Base-by-base conservation (phyloP, 2,329 filamentous ascomycete species). In the Capronia coronata region DNA sequence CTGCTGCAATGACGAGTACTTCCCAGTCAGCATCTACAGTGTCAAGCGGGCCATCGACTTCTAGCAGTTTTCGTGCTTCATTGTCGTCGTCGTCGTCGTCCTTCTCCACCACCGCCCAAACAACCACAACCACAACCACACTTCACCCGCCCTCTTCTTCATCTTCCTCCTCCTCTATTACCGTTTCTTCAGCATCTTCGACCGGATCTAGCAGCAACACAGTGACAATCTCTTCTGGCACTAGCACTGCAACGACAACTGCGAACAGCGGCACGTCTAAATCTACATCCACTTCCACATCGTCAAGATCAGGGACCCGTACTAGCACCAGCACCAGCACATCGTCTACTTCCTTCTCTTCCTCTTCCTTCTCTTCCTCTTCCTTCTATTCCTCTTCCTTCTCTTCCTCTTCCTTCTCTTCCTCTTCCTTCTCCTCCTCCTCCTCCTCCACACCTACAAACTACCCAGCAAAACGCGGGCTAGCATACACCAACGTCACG, bases 401-500 rank as follows among this genome's bases (percentile, higher is more conserved):
- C 35, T 16, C 27, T 22, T 32, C 25, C 42, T 29, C 48, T 3
- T 30, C 19, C 22, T 21, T 34, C 19, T 21, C 34, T 13, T 32
- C 32, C 43, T 9, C 22, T 21, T 10, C 29, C 19, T 10, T 18
- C 10, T 21, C 35, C 22, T 18, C 13, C 10, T 42, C 41, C 14
- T 41, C 14, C 14, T 43, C 47, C 7, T 41, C 34, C n/a, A 18
- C 34, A 7, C 34, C 34, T 18, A 18, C 37, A 6, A 18, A 44
- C n/a, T 48, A 52, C 44, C 49, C 53, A 32, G 19, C 50, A 27
- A 66, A 67, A 46, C 62, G 63, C 32, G 64, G 64, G n/a, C 59
- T 66, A 25, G 60, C 63, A 48, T 74, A 72, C 65, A 71, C 69
- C 52, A 62, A 69, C 27, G 58, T 62, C 25, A 52, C 56, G 22